Base-by-base conservation (phyloP, 192 early-diverging fungal species). In the Neocallimastix lanati region DNA sequence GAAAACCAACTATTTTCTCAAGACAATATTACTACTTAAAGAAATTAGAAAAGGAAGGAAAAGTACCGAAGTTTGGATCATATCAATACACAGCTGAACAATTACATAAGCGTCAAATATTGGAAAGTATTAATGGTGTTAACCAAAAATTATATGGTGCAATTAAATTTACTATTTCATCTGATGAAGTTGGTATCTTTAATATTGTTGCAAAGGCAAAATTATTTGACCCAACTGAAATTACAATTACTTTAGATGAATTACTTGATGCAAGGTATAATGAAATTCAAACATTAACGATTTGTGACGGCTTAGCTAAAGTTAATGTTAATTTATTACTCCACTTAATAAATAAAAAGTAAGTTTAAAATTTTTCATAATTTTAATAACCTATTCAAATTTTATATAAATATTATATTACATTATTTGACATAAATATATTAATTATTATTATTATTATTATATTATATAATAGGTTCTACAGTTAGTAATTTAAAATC, bases 331-430 rank as follows among this genome's bases (percentile, higher is more conserved):
- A 99, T 82, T 82, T 99, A 80, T 87, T 99, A 77, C 92, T 98
- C 36, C 98, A 92, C 83, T 84, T 99, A 29, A 92, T 99, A 82
- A 99, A 99, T 91, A 98, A 98, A 84, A 97, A 98, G 92, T 99
- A 79, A 79, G 83, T 82, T 33, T 33, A 33, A 6, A 33, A 33
- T 6, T 33, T 6, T 6, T 33, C 3, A 33, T 6, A 33, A 6
- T 6, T 6, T 33, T 33, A 6, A 33, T 6, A 6, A 6, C 30
- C 11, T 33, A 33, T 33, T 6, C 11, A 33, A 33, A 33, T 33
- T 6, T 6, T 6, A 6, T 6, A 3, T 33, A 33, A 33, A 6
- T 33, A 33, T 33, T 33, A 6, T 6, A 33, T 33, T 33, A 33
- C 11, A 6, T 33, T 33, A 6, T 33, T 33, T 33, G 11, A 33